Conservation (phyloP, 495 filamentous ascomycete species). For the Daldinia decipiens region DNA sequence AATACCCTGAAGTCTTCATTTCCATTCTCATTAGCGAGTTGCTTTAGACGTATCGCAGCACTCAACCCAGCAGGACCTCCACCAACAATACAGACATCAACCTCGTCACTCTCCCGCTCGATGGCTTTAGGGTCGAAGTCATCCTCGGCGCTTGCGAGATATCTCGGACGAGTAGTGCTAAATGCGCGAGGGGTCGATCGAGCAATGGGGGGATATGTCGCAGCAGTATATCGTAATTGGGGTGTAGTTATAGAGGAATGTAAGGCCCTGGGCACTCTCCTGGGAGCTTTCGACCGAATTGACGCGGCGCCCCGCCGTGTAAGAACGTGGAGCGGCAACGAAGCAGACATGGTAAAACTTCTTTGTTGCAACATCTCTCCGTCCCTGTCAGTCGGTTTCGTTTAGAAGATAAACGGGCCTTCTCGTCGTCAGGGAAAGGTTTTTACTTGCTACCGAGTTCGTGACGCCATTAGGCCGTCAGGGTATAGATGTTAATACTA, state of each 20-base stretch:
- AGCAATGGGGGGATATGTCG: conserved; percentile 12
- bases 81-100: conserved; percentile 96
- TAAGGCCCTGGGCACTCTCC: conserved; percentile 16
- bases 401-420: neutral
- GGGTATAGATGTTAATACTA: conserved; percentile 6
- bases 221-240: conserved; percentile 27
- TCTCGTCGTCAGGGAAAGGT: conserved; percentile 2
- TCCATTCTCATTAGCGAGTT: conserved; percentile 93
- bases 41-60: conserved; percentile 94
- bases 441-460: conserved; percentile 25
- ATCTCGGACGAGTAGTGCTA: conserved; percentile 38
- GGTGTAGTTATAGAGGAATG: conserved; percentile 30
- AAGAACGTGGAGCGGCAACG: conserved; percentile 34
- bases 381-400: neutral
- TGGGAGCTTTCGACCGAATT: conserved; percentile 22
- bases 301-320: conserved; percentile 36
- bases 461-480: conserved; percentile 41
- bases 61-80: conserved; percentile 93
- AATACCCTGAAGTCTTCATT: conserved; percentile 96
- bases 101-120: conserved; percentile 89
- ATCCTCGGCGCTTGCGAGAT: conserved; percentile 57
- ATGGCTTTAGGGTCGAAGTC: conserved; percentile 75
- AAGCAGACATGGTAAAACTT: conserved; percentile 38
- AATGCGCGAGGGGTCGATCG: conserved; percentile 37
- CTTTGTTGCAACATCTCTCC: neutral